Base-by-base conservation (phyloP, 495 filamentous ascomycete species). In the Hypomontagnella submonticulosa region DNA sequence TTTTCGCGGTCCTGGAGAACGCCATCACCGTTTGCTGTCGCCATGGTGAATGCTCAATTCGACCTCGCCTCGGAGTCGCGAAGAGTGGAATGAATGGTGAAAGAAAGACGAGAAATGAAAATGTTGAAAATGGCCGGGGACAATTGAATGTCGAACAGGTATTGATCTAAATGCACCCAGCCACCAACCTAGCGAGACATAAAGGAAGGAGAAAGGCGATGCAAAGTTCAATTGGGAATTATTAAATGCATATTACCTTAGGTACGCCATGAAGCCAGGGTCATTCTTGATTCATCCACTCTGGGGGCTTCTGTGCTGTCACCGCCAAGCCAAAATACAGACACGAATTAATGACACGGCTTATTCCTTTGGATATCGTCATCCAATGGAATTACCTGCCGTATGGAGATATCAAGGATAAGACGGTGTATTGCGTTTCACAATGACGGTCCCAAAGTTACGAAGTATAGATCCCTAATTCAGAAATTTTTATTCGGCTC, bases 1-100 rank as follows among this genome's bases (percentile, higher is more conserved):
- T 70, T 71, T 27, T 69, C 71, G 51, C 42, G 69, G 36, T 36
- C 61, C 46, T 42, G 49, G 12, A 54, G n/a, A 15, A 57, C 30
- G 37, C 58, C 62, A 9, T 47, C 18, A 6, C 33, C 43, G 19
- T 40, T 42, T 40, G 32, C 18, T 32, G 63, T 56, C 66, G 63
- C 61, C 66, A 69, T 69, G 20, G 44, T 16, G 7, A 41, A 51
- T 37, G 4, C n/a, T 54, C 13, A 12, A 41, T 12, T 7, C 11
- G 13, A 13, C 54, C 20, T 42, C 15, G 9, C 27, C 38, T 40
- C 37, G 23, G 33, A 34, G 30, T 12, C 1, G 11, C 4, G 8
- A 12, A 13, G 5, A 50, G 1, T 6, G 16, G 7, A 12, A 3
- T 4, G 3, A 16, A 36, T 49, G 34, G 42, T n/a, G 15, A 8